Evolutionary conservation across 2,329 filamentous ascomycete genomes (phyloP).

Genomic region (Scedosporium aurantiacum): DNA sequence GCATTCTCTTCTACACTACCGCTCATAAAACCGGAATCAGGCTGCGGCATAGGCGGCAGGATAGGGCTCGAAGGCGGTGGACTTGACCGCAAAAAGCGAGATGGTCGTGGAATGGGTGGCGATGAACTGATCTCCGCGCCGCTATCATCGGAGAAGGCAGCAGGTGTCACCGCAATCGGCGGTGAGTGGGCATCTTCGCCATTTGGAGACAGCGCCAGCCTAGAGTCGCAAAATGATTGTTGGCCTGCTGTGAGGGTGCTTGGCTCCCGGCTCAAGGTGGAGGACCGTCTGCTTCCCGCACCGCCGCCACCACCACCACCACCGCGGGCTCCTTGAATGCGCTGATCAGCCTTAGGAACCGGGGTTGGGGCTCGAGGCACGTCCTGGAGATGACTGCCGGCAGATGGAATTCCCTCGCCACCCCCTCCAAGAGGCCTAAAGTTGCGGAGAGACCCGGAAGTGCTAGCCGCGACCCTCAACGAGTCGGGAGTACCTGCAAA

Average conservation of each 20-base stretch:
- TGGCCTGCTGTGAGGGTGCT: slow-evolving; percentile 12
- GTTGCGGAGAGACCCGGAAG: slow-evolving; percentile 73
- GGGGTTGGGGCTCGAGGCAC: slow-evolving; percentile 69
- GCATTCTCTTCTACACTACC: slow-evolving; percentile 61
- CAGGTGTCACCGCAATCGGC: slow-evolving; percentile 39
- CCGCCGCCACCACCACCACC: no score
- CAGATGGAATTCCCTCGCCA: slow-evolving; percentile 27
- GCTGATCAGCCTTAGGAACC: slow-evolving; percentile 39
- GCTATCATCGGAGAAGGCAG: slow-evolving; percentile 49
- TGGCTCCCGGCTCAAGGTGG: slow-evolving; percentile 42
- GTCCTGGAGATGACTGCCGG: slow-evolving; percentile 51
- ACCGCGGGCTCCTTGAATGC: slow-evolving; percentile 21
- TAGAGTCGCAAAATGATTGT: slow-evolving; percentile 20
- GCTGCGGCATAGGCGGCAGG: slow-evolving; percentile 53
- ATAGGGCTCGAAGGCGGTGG: slow-evolving; percentile 72
- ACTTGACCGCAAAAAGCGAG: slow-evolving; percentile 43
- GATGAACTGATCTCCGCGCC: slow-evolving; percentile 81
- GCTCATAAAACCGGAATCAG: slow-evolving; percentile 78
- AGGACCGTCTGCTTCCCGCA: slow-evolving; percentile 43
- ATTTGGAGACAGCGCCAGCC: slow-evolving; percentile 28
- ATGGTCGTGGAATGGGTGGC: slow-evolving; percentile 63
- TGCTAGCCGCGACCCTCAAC: slow-evolving; percentile 81
- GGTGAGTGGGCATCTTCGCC: slow-evolving; percentile 44
- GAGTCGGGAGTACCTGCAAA: slow-evolving; percentile 70
- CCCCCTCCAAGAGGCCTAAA: slow-evolving; percentile 61